Percentiles rank a stretch among this genome's conserved stretches.
These are phyloP conservation scores for Leishmania tropica DNA, from an alignment of 208 protist species.

Conservation along the genomic window DNA sequence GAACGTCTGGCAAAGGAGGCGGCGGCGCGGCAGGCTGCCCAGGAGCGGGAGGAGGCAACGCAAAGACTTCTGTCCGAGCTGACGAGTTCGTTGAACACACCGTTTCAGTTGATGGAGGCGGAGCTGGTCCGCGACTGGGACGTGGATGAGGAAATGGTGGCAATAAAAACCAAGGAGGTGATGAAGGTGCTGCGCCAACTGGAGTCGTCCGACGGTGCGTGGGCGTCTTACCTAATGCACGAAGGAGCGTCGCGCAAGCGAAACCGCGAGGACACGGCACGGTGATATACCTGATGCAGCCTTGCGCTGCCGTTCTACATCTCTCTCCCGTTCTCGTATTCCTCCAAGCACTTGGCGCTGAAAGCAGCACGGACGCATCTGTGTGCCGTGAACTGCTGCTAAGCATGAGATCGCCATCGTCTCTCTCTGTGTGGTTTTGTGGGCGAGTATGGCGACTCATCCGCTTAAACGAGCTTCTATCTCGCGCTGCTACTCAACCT, in stretches of 20 bases:
- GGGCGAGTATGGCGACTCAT: not conserved
- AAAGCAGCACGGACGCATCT: not conserved
- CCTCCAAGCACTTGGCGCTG: not conserved
- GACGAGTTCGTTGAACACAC: slow-evolving; percentile 57
- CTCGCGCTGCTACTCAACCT: not conserved
- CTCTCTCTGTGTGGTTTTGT: not conserved
- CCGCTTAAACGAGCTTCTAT: not conserved
- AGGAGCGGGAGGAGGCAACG: slow-evolving; percentile 48
- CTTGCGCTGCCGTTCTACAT: not conserved
- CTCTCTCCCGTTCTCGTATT: not conserved
- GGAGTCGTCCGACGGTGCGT: not conserved
- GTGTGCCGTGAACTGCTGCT: not conserved
- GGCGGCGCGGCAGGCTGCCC: slow-evolving; percentile 30
- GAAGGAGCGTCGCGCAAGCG: slow-evolving; percentile 23
- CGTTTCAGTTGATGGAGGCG: slow-evolving; percentile 68
- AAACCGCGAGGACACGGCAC: slow-evolving; percentile 10
- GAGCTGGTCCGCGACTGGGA: slow-evolving; percentile 78
- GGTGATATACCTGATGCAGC: not conserved
- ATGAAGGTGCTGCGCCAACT: slow-evolving; percentile 51
- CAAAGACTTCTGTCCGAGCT: slow-evolving; percentile 58
- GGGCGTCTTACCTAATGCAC: not conserved
- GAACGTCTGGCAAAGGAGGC: slow-evolving; percentile 32
- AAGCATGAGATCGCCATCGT: not conserved
- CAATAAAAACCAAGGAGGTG: slow-evolving; percentile 67
- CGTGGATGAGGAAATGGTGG: slow-evolving; percentile 66